Percentiles rank a stretch among this genome's conserved stretches.
Conservation (phyloP, 2,329 filamentous ascomycete species). For the Basipetospora sp. region DNA sequence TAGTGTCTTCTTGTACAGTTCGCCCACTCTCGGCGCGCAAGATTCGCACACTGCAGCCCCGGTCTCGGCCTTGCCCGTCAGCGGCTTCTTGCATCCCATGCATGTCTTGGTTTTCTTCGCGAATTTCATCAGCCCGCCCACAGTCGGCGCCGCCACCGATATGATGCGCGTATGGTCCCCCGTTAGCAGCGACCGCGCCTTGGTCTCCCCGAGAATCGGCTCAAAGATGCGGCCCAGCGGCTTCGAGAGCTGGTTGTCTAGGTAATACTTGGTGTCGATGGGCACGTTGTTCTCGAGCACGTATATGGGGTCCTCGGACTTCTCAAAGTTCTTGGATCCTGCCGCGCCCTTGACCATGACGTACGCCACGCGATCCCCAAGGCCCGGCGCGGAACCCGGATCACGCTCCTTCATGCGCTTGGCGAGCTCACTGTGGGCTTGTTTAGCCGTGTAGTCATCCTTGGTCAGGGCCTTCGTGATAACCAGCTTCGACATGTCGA, state of each 20-base stretch:
- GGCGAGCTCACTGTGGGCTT: constrained; percentile 89
- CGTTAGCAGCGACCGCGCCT: constrained; percentile 69
- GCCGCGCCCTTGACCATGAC: constrained; percentile 89
- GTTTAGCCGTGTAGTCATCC: constrained; percentile 69
- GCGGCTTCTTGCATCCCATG: constrained; percentile 97
- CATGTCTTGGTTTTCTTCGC: constrained; percentile 95
- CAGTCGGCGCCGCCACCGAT: constrained; percentile 74
- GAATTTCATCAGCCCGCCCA: constrained; percentile 96
- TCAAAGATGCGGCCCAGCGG: constrained; percentile 92
- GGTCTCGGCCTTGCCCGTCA: constrained; percentile 63
- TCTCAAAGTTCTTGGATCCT: constrained; percentile 89
- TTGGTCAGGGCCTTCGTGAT: constrained; percentile 96
- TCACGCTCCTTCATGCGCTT: constrained; percentile 96
- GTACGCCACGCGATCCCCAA: constrained; percentile 94
- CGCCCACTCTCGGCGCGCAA: constrained; percentile 71
- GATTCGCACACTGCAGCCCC: constrained; percentile 77
- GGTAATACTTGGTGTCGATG: constrained; percentile 95
- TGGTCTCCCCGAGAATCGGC: constrained; percentile 87
- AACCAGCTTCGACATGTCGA: constrained; percentile 98
- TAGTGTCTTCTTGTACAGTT: constrained; percentile 85
- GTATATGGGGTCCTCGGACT: constrained; percentile 91
- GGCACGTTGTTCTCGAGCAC: constrained; percentile 95
- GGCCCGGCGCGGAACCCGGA: constrained; percentile 75
- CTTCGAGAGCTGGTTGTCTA: constrained; percentile 95
- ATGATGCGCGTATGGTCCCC: constrained; percentile 93